Conservation (phyloP, 805 yeast species). For the Yarrowia deformans region DNA sequence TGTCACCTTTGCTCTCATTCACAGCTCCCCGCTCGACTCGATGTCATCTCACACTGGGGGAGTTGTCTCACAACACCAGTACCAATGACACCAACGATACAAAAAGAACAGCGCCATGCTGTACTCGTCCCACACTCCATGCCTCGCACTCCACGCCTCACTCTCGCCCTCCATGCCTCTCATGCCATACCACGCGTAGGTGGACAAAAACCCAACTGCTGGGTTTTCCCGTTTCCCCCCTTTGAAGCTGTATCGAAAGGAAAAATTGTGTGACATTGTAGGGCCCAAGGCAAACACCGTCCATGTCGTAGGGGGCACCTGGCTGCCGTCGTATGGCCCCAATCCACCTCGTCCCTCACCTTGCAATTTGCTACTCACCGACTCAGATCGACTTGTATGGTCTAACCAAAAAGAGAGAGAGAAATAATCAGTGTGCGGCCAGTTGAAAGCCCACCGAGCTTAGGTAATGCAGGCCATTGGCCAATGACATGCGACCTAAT, state of each 20-base stretch:
- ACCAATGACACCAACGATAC: no score
- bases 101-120: no score
- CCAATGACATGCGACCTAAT: constrained; percentile 38
- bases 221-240: neutral
- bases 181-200: neutral
- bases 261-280: neutral
- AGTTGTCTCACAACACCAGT: neutral
- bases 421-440: constrained; percentile 38
- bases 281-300: neutral
- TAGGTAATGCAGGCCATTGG: constrained; percentile 39
- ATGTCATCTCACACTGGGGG: neutral
- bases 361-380: constrained; percentile 32
- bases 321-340: neutral
- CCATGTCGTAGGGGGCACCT: neutral
- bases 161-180: neutral
- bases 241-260: neutral
- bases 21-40: neutral
- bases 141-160: neutral
- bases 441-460: constrained; percentile 37
- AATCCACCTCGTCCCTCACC: neutral
- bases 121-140: no score
- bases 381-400: constrained; percentile 39
- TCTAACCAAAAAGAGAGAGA: constrained; percentile 39
- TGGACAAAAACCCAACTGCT: neutral
- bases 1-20: neutral